Evolutionary conservation across 768 basidiomycete species (phyloP).

Genomic region (Kockovaella imperatae): DNA sequence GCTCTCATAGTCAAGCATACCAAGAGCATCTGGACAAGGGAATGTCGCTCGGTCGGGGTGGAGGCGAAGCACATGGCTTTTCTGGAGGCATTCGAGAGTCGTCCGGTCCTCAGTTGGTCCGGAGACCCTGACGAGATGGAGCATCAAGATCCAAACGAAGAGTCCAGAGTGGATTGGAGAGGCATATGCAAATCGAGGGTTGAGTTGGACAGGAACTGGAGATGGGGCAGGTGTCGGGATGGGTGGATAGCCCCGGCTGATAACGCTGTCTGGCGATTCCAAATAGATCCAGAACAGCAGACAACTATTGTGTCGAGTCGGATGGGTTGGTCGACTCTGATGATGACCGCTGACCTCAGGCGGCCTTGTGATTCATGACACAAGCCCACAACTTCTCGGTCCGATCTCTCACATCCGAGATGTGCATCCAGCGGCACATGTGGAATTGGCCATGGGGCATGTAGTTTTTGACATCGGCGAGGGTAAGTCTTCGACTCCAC

Average conservation of each 20-base stretch:
- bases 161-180: constrained; percentile 20
- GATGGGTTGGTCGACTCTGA: constrained; percentile 13
- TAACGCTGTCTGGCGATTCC: constrained; percentile 23
- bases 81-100: constrained; percentile 5
- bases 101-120: background rate
- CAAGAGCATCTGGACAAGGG: constrained; percentile 10
- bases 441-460: constrained; percentile 29
- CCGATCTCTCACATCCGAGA: constrained; percentile 6
- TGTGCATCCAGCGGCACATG: constrained; percentile 17
- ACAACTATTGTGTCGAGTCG: constrained; percentile 16
- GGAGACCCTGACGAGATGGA: constrained; percentile 10
- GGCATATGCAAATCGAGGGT: constrained; percentile 8
- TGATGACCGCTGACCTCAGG: constrained; percentile 2
- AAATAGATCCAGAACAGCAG: constrained; percentile 22
- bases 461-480: constrained; percentile 22
- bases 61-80: background rate
- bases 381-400: constrained; percentile 13
- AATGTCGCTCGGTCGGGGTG: constrained; percentile 7
- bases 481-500: constrained; percentile 10
- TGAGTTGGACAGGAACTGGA: constrained; percentile 19
- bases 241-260: constrained; percentile 13
- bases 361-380: constrained; percentile 20
- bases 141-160: background rate
- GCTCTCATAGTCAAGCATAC: background rate
- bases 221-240: constrained; percentile 12